These are phyloP conservation scores for Moniliophthora roreri DNA, from an alignment of 1,284 basidiomycete species.

Conservation along the genomic window DNA sequence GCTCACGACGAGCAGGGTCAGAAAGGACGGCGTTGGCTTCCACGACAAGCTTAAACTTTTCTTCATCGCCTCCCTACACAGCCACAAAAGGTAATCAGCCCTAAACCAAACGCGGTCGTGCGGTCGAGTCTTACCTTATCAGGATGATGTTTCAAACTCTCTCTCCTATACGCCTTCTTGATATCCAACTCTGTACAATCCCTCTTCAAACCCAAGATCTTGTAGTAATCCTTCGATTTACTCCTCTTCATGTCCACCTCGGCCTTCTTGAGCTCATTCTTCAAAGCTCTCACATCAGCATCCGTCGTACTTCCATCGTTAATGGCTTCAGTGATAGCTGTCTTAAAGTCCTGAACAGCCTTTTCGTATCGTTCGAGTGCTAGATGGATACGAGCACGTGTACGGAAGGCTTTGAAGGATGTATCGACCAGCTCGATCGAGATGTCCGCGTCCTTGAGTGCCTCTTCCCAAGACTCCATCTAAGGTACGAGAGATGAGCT, in stretches of 20 bases:
- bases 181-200: slow-evolving; percentile 70
- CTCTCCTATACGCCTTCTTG: slow-evolving; percentile 77
- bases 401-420: slow-evolving; percentile 85
- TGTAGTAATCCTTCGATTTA: slow-evolving; percentile 86
- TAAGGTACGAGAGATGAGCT: slow-evolving; percentile 26
- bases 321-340: slow-evolving; percentile 69
- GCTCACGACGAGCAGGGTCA: slow-evolving; percentile 63
- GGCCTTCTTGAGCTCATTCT: slow-evolving; percentile 72
- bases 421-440: slow-evolving; percentile 46
- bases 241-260: slow-evolving; percentile 77
- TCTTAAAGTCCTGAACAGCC: slow-evolving; percentile 75
- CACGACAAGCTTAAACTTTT: slow-evolving; percentile 82
- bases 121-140: slow-evolving; percentile 60
- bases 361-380: slow-evolving; percentile 76
- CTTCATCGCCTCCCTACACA: slow-evolving; percentile 72
- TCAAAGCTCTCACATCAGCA: slow-evolving; percentile 63
- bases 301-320: slow-evolving; percentile 52
- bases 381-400: slow-evolving; percentile 78
- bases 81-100: not conserved
- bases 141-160: slow-evolving; percentile 81
- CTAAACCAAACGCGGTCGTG: not conserved
- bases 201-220: slow-evolving; percentile 63
- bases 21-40: slow-evolving; percentile 79
- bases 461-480: slow-evolving; percentile 61
- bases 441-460: slow-evolving; percentile 18